Evolutionary conservation across 371 early-diverging fungal species (phyloP).

Genomic region (Mucor indicus): DNA sequence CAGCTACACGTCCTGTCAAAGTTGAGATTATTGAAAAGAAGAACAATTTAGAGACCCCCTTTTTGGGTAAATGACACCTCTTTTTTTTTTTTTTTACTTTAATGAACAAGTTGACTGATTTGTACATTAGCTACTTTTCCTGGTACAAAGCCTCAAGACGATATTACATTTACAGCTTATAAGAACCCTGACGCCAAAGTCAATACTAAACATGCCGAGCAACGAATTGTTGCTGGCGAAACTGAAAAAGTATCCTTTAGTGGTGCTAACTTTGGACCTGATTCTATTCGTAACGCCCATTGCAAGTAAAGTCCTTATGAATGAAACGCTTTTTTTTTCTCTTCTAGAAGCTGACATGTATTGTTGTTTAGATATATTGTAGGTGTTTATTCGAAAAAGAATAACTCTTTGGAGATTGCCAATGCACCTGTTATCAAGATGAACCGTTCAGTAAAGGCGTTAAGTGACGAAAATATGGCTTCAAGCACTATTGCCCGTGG

Average conservation of each 20-base stretch:
- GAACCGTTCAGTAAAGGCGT: conserved; percentile 66
- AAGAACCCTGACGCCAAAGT: conserved; percentile 12
- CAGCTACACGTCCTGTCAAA: conserved; percentile 18
- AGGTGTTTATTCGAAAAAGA: conserved; percentile 69
- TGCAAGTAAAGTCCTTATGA: conserved; percentile 44
- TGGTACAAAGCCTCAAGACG: conserved; percentile 34
- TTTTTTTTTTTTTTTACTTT: neutral
- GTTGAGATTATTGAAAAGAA: conserved; percentile 12
- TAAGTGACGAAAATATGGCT: conserved; percentile 15
- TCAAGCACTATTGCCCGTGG: conserved; percentile 10
- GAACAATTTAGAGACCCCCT: conserved; percentile 25
- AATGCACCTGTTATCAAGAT: conserved; percentile 67
- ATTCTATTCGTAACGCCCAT: conserved; percentile 35
- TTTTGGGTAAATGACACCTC: conserved; percentile 23
- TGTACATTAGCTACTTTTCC: conserved; percentile 49
- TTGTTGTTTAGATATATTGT: conserved; percentile 63
- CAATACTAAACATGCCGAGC: conserved; percentile 13
- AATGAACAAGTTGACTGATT: too few relatives aligned
- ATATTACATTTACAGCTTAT: conserved; percentile 31
- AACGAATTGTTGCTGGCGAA: conserved; percentile 59
- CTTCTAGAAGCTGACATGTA: neutral
- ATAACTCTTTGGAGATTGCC: conserved; percentile 61
- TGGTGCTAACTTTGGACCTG: conserved; percentile 64
- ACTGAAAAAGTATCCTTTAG: conserved; percentile 74
- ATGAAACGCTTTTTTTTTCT: neutral